Percentiles rank a stretch among this genome's conserved stretches.
phyloP scores from a whole-genome alignment of 371 early-diverging fungal species.

The Chytridium lagenaria region DNA sequence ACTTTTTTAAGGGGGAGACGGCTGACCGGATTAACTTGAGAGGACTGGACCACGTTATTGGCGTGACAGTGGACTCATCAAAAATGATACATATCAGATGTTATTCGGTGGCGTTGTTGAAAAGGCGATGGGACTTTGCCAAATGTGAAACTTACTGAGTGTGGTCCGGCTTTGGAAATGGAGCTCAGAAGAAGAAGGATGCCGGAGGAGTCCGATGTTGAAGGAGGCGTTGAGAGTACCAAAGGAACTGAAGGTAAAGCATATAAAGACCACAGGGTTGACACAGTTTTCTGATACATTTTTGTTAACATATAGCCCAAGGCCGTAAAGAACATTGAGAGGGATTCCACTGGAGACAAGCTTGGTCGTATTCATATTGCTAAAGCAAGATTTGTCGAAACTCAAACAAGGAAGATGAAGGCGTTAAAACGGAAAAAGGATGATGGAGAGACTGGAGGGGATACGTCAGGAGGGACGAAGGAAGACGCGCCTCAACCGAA shows the following conservation, averaged over 20 bases:
- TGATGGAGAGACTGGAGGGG: constrained; percentile 50
- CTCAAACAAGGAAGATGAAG: constrained; percentile 98
- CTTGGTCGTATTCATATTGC: constrained; percentile 92
- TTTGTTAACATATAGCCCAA: constrained; percentile 58
- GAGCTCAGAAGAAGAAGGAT: constrained; percentile 74
- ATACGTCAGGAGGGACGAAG: background rate
- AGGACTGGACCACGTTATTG: constrained; percentile 89
- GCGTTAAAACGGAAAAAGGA: constrained; percentile 80
- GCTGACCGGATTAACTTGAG: constrained; percentile 71
- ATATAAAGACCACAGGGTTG: too few relatives aligned
- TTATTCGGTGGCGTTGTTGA: constrained; percentile 81
- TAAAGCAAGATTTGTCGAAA: constrained; percentile 85
- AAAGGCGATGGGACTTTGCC: constrained; percentile 86
- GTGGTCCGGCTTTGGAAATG: constrained; percentile 92
- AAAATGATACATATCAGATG: constrained; percentile 73
- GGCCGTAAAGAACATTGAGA: constrained; percentile 92
- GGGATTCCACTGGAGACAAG: constrained; percentile 89
- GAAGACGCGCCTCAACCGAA: background rate
- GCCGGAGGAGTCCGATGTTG: constrained; percentile 80
- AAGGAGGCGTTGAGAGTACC: constrained; percentile 83
- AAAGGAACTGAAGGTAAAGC: constrained; percentile 80
- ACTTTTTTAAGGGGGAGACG: constrained; percentile 88
- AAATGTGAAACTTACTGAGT: constrained; percentile 88
- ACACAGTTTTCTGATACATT: constrained; percentile 6
- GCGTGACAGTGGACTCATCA: constrained; percentile 51